A percentile compares a stretch with the other conserved stretches of the same genome.
These are phyloP conservation scores for Penicillium silybi DNA, from an alignment of 495 filamentous ascomycete genomes.

Conservation along the genomic window DNA sequence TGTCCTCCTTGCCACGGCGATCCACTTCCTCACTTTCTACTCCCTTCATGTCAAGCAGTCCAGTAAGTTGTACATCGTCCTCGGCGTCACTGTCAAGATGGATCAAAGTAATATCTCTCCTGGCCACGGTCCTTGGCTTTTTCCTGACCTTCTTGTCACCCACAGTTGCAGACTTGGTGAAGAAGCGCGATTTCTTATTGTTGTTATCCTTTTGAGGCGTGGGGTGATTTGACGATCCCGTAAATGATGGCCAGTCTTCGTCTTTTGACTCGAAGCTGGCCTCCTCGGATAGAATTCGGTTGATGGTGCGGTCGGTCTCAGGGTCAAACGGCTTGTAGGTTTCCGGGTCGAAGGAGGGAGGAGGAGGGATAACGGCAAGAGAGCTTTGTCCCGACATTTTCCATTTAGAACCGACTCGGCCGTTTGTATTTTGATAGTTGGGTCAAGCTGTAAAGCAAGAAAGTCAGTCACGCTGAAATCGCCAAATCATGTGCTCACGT, in stretches of 20 bases:
- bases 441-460: neutral
- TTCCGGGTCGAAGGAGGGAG: conserved; percentile 15
- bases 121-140: neutral
- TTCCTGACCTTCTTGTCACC: neutral
- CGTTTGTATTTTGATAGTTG: too few species aligned
- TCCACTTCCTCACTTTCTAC: neutral
- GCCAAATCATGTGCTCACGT: neutral
- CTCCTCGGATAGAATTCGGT: conserved; percentile 27
- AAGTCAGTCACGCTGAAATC: neutral
- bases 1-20: neutral
- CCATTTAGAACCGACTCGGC: neutral
- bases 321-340: conserved; percentile 19
- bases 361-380: conserved; percentile 19
- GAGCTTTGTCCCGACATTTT: conserved; percentile 3
- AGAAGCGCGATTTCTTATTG: neutral
- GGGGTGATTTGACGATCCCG: neutral
- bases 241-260: conserved; percentile 3
- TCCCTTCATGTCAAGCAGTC: neutral
- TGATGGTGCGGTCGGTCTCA: conserved; percentile 9
- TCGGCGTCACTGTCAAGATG: conserved; percentile 9
- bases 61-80: neutral
- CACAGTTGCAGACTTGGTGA: neutral
- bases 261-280: conserved; percentile 18
- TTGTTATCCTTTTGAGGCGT: neutral
- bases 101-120: conserved; percentile 6